Evolutionary conservation across 2,329 filamentous ascomycete genomes (phyloP).

Genomic region (Gremmenia infestans): DNA sequence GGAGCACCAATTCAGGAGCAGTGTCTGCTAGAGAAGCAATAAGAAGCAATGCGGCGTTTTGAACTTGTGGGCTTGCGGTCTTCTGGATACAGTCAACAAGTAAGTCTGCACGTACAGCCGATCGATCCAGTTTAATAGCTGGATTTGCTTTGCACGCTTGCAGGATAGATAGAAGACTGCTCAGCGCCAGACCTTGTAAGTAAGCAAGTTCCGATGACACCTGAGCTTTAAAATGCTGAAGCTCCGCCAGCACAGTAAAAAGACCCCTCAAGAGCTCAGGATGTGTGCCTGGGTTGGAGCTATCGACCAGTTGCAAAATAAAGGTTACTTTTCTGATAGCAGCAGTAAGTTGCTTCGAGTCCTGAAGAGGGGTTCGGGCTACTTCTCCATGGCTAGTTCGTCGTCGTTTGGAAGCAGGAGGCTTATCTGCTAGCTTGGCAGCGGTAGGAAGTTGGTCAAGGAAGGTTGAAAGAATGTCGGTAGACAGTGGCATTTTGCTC

Average conservation of each 20-base stretch:
- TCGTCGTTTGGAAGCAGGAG: constrained; percentile 72
- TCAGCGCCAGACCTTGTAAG: constrained; percentile 77
- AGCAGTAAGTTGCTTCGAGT: constrained; percentile 59
- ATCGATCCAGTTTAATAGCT: constrained; percentile 64
- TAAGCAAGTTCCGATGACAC: constrained; percentile 86
- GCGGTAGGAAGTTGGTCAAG: constrained; percentile 69
- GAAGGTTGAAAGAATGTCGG: constrained; percentile 66
- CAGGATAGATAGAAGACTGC: constrained; percentile 78
- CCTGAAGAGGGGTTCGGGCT: constrained; percentile 54
- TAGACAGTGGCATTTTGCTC: constrained; percentile 66
- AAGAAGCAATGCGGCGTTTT: constrained; percentile 83
- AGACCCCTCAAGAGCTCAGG: constrained; percentile 71
- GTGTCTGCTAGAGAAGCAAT: constrained; percentile 83
- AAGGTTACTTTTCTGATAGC: constrained; percentile 75
- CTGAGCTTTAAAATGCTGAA: constrained; percentile 78
- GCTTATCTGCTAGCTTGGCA: constrained; percentile 66
- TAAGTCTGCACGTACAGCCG: constrained; percentile 79
- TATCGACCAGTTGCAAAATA: constrained; percentile 83
- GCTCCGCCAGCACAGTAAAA: constrained; percentile 79
- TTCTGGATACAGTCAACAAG: constrained; percentile 93
- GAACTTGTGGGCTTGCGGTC: constrained; percentile 86
- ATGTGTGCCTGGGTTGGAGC: constrained; percentile 69
- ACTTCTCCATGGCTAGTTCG: constrained; percentile 70
- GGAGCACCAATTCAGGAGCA: constrained; percentile 84
- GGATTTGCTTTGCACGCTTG: constrained; percentile 63